Evolutionary conservation across 176 grass and related monocot genomes (phyloP).

Genomic region (Dactylis glomerata): DNA sequence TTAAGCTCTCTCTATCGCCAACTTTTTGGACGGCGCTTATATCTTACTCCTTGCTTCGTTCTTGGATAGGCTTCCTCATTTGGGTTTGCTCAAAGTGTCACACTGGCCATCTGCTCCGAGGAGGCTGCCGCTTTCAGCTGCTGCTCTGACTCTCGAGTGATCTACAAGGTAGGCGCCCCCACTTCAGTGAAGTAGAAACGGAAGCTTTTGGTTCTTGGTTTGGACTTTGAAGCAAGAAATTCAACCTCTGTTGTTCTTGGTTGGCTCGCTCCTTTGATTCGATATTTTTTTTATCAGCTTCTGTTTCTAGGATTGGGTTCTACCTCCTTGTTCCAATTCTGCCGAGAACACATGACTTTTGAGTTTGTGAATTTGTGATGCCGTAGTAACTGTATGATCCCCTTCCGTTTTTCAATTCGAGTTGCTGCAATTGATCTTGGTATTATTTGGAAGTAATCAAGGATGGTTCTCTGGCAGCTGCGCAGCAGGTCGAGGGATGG

Average conservation of each 20-base stretch:
- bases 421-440: slow-evolving; percentile 17
- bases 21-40: slow-evolving; percentile 35
- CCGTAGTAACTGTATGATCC: not conserved
- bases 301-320: not conserved
- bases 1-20: slow-evolving; percentile 30
- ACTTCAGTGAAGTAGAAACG: slow-evolving; percentile 14
- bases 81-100: slow-evolving; percentile 14
- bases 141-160: slow-evolving; percentile 16
- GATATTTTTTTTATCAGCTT: not conserved
- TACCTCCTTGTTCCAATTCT: not conserved
- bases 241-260: not conserved
- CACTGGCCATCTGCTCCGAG: slow-evolving; percentile 15
- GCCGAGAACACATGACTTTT: not conserved
- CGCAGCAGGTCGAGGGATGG: slow-evolving; percentile 44
- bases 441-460: slow-evolving; percentile 26
- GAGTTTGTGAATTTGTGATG: not conserved
- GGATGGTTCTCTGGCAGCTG: not conserved
- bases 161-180: slow-evolving; percentile 31
- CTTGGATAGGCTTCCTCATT: slow-evolving; percentile 37
- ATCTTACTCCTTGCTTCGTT: slow-evolving; percentile 24
- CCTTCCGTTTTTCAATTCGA: not conserved
- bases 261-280: not conserved
- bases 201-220: slow-evolving; percentile 6
- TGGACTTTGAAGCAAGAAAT: slow-evolving; percentile 18
- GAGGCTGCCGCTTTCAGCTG: slow-evolving; percentile 29